These are phyloP conservation scores for Aspergillus steynii DNA, from an alignment of 495 filamentous ascomycete species.

Conservation along the genomic window DNA sequence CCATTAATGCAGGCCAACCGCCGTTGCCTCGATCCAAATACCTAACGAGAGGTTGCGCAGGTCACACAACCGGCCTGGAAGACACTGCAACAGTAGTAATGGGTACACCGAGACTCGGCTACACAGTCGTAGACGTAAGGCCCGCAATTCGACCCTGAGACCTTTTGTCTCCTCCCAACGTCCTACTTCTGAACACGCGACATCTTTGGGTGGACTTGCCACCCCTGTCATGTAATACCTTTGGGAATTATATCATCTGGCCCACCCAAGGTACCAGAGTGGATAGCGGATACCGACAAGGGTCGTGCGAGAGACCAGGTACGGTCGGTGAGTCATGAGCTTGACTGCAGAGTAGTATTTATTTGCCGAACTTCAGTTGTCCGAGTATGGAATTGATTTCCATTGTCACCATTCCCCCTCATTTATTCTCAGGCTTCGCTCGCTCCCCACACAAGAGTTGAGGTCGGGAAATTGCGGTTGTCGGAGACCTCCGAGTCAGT, in stretches of 20 bases:
- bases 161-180: background rate
- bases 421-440: background rate
- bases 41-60: slow-evolving; percentile 13
- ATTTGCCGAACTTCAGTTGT: background rate
- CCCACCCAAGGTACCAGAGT: background rate
- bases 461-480: slow-evolving; percentile 16
- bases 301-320: background rate
- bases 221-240: background rate
- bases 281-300: background rate
- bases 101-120: background rate
- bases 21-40: background rate
- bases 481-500: slow-evolving; percentile 31
- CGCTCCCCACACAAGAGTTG: background rate
- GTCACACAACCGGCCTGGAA: slow-evolving; percentile 9
- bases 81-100: slow-evolving; percentile 26
- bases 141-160: background rate
- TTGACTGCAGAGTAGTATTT: background rate
- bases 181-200: slow-evolving; percentile 1
- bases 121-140: background rate
- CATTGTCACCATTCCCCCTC: background rate
- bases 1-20: background rate
- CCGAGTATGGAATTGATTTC: too few species aligned
- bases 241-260: background rate
- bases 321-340: background rate
- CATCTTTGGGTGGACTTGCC: background rate